Conservation (phyloP, 345 rosid genomes). For the Melaleuca alternifolia region DNA sequence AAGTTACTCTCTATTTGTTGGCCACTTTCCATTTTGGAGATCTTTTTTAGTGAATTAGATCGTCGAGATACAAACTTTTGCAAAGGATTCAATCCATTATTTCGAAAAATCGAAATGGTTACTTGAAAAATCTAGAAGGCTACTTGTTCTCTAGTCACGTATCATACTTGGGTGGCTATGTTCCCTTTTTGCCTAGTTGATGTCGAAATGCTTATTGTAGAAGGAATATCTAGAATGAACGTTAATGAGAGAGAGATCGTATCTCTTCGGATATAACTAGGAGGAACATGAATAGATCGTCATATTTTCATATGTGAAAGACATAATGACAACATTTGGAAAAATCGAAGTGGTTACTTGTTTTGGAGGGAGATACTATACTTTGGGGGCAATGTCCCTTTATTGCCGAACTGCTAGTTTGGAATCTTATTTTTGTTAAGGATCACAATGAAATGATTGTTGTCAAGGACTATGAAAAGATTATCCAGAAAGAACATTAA, state of each 20-base stretch:
- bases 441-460: neutral
- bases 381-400: neutral
- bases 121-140: neutral
- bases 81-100: neutral
- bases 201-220: neutral
- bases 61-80: neutral
- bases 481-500: neutral
- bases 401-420: neutral
- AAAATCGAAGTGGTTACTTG: neutral
- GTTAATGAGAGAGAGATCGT: neutral
- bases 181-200: neutral
- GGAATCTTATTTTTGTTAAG: neutral
- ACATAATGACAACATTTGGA: neutral
- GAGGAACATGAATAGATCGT: neutral
- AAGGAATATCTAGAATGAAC: neutral
- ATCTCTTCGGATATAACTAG: neutral
- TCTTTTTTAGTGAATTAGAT: neutral
- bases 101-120: neutral
- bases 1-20: too few species aligned
- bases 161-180: neutral
- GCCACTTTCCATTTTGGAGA: neutral
- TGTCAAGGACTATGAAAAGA: neutral
- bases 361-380: neutral
- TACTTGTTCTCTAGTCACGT: neutral
- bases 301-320: neutral